Evolutionary conservation across 805 yeast genomes (phyloP).

Genomic region (Pichia sporocuriosa): DNA sequence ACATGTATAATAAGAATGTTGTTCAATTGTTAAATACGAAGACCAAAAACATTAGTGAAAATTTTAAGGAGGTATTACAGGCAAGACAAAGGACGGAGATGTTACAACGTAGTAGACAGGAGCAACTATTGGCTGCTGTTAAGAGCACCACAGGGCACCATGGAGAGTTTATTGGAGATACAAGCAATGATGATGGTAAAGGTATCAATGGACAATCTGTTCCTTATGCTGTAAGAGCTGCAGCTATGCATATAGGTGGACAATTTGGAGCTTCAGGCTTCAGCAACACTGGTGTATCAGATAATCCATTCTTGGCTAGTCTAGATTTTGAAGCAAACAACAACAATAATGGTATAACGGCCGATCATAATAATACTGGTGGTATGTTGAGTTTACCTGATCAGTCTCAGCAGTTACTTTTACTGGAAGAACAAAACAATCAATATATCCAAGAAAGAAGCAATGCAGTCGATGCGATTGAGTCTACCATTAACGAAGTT

Average conservation of each 20-base stretch:
- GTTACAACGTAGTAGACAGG: conserved; percentile 73
- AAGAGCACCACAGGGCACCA: too few relatives aligned
- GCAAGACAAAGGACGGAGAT: conserved; percentile 79
- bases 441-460: conserved; percentile 77
- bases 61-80: conserved; percentile 84
- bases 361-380: neutral
- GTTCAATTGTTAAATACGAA: conserved; percentile 81
- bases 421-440: conserved; percentile 78
- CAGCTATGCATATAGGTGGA: neutral
- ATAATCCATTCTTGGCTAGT: conserved; percentile 32
- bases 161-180: too few relatives aligned
- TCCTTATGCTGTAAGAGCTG: conserved; percentile 26
- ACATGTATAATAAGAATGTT: conserved; percentile 76
- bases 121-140: conserved; percentile 63
- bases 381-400: conserved; percentile 65
- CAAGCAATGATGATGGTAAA: conserved; percentile 1
- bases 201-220: conserved; percentile 7
- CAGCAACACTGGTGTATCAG: conserved; percentile 16
- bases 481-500: conserved; percentile 93
- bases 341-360: conserved; percentile 2
- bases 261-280: neutral
- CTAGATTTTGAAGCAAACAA: conserved; percentile 8
- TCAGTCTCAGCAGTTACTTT: conserved; percentile 74
- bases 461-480: conserved; percentile 91
- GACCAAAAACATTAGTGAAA: conserved; percentile 87